Conservation (phyloP, 106 monocot genomes). For the Dendrobium nobile region DNA sequence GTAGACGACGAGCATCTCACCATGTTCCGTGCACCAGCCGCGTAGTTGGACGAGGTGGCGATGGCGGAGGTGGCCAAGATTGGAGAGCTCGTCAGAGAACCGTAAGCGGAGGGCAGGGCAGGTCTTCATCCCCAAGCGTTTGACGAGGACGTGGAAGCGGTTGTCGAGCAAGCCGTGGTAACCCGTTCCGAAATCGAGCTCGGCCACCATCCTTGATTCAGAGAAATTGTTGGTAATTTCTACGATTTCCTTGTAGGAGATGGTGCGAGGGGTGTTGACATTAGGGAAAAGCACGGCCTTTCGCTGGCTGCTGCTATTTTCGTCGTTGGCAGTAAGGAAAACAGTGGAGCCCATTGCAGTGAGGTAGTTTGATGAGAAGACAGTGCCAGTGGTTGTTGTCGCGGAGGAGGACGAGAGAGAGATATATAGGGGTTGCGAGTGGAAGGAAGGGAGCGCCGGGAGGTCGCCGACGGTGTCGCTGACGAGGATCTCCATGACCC, state of each 20-base stretch:
- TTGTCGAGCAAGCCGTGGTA: constrained; percentile 57
- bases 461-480: constrained; percentile 29
- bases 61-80: constrained; percentile 74
- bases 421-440: constrained; percentile 48
- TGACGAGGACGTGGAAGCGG: constrained; percentile 64
- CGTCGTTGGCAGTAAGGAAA: constrained; percentile 38
- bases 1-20: constrained; percentile 95
- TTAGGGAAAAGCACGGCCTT: constrained; percentile 15
- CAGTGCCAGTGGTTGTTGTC: constrained; percentile 6
- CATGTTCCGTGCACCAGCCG: constrained; percentile 88
- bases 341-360: constrained; percentile 35
- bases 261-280: constrained; percentile 69
- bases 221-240: constrained; percentile 76
- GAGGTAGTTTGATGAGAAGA: constrained; percentile 21
- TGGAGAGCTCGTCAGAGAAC: constrained; percentile 72
- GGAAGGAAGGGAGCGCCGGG: constrained; percentile 68
- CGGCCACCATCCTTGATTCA: constrained; percentile 56
- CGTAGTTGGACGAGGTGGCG: constrained; percentile 88
- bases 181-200: constrained; percentile 89
- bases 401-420: constrained; percentile 40
- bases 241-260: constrained; percentile 70
- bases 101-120: constrained; percentile 79
- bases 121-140: constrained; percentile 77
- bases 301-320: constrained; percentile 10
- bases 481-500: constrained; percentile 64